phyloP scores from a whole-genome alignment of 208 protist genomes.

The Crithidia expoeki region DNA sequence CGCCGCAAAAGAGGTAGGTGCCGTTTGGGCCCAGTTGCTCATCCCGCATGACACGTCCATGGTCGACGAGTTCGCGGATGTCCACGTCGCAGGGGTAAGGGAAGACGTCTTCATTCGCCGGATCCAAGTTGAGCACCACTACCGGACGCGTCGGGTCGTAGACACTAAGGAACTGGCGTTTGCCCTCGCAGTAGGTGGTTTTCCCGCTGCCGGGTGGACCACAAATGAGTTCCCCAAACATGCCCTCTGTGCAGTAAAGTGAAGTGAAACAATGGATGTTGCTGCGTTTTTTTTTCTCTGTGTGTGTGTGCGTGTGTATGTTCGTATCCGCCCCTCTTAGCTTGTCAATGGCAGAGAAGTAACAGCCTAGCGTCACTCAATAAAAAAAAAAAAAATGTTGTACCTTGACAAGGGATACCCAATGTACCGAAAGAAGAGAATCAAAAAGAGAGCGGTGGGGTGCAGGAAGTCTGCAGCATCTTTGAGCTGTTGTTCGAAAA shows the following conservation, averaged over 20 bases:
- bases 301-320: too few relatives aligned
- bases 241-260: constrained; percentile 10
- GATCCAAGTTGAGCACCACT: constrained; percentile 97
- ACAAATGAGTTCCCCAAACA: constrained; percentile 97
- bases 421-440: background rate
- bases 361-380: background rate
- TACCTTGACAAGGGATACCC: background rate
- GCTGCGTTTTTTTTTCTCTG: too few relatives aligned
- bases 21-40: constrained; percentile 98
- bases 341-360: background rate
- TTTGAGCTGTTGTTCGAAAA: too few relatives aligned
- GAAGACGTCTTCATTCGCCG: constrained; percentile 97
- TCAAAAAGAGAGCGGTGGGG: too few relatives aligned
- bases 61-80: constrained; percentile 91
- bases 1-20: constrained; percentile 96
- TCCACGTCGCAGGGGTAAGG: constrained; percentile 95
- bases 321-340: too few relatives aligned
- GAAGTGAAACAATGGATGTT: too few relatives aligned
- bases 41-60: constrained; percentile 92
- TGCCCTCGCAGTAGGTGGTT: constrained; percentile 97
- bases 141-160: constrained; percentile 88
- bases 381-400: background rate
- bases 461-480: too few relatives aligned
- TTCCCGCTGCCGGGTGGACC: constrained; percentile 96
- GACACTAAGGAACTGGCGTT: constrained; percentile 94